phyloP scores from a whole-genome alignment of 1,284 basidiomycete species.

The Cutaneotrichosporon daszewskae region DNA sequence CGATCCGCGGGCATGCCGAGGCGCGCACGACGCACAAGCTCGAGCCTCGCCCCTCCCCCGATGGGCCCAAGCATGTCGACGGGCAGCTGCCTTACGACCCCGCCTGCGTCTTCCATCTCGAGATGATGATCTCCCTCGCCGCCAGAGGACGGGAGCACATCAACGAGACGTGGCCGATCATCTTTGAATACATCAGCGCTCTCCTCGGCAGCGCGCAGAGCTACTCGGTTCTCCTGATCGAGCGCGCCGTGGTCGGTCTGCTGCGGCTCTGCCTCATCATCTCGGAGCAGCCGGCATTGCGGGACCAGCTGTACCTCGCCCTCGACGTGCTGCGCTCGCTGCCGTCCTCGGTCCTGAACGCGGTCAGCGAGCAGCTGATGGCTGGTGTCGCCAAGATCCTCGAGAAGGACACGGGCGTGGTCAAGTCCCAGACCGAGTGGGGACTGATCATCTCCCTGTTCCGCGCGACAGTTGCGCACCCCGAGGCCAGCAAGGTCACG shows the following conservation, averaged over 20 bases:
- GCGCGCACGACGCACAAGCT: constrained; percentile 34
- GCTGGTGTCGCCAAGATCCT: constrained; percentile 75
- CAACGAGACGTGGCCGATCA: constrained; percentile 83
- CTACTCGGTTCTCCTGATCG: constrained; percentile 84
- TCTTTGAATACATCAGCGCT: constrained; percentile 83
- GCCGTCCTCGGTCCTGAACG: constrained; percentile 67
- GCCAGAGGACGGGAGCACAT: constrained; percentile 69
- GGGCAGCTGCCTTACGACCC: constrained; percentile 80
- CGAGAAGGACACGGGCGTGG: constrained; percentile 64
- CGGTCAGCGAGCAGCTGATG: constrained; percentile 84
- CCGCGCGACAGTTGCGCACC: constrained; percentile 73
- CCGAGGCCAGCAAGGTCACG: constrained; percentile 79
- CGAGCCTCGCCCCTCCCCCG: constrained; percentile 54
- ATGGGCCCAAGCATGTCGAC: constrained; percentile 42
- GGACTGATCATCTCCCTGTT: constrained; percentile 86
- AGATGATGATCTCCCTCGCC: constrained; percentile 85
- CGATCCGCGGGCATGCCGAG: constrained; percentile 84
- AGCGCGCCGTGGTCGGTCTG: constrained; percentile 90
- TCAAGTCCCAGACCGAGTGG: constrained; percentile 91
- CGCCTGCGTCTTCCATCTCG: constrained; percentile 85
- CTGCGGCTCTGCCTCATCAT: constrained; percentile 72
- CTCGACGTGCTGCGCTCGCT: constrained; percentile 82
- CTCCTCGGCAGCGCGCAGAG: constrained; percentile 69
- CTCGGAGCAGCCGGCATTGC: constrained; percentile 65
- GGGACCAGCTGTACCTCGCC: constrained; percentile 89